A percentile compares a stretch with the other conserved stretches of the same genome.
phyloP scores from a whole-genome alignment of 2,329 filamentous ascomycete species.

The Cladosporium sp. region DNA sequence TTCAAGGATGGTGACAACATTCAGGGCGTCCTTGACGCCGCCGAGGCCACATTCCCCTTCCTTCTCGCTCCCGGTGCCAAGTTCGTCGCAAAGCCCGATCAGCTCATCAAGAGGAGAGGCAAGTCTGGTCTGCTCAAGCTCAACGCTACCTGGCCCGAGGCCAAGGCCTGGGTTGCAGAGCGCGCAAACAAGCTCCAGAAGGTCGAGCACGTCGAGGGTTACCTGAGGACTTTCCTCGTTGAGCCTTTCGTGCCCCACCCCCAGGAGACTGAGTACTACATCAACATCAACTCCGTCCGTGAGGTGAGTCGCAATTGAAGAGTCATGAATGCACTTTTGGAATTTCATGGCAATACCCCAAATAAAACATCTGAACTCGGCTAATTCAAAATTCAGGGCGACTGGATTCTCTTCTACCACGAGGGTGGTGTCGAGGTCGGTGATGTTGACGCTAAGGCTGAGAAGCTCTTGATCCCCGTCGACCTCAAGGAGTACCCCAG shows the following conservation, averaged over 20 bases:
- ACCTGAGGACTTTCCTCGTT: conserved; percentile 92
- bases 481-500: conserved; percentile 93
- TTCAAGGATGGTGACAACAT: conserved; percentile 88
- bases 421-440: conserved; percentile 99
- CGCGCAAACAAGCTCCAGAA: conserved; percentile 88
- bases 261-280: conserved; percentile 96
- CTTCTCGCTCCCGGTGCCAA: conserved; percentile 78
- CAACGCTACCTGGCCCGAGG: conserved; percentile 97
- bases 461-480: conserved; percentile 97
- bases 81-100: conserved; percentile 99
- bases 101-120: conserved; percentile 98
- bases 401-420: conserved; percentile 99
- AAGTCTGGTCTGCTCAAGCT: conserved; percentile 96
- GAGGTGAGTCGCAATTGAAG: conserved; percentile 71
- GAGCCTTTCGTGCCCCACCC: conserved; percentile 98
- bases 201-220: conserved; percentile 88
- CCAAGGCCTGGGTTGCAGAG: conserved; percentile 89
- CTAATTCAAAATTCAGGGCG: conserved; percentile 64
- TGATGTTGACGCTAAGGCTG: conserved; percentile 97
- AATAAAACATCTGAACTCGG: neutral
- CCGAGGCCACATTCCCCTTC: conserved; percentile 96
- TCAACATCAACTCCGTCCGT: conserved; percentile 99
- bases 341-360: neutral
- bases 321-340: neutral
- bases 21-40: conserved; percentile 85